Percentiles rank a stretch among this genome's conserved stretches.
These are phyloP conservation scores for Paraconiothyrium brasiliense DNA, from an alignment of 2,329 filamentous ascomycete genomes.

Conservation along the genomic window DNA sequence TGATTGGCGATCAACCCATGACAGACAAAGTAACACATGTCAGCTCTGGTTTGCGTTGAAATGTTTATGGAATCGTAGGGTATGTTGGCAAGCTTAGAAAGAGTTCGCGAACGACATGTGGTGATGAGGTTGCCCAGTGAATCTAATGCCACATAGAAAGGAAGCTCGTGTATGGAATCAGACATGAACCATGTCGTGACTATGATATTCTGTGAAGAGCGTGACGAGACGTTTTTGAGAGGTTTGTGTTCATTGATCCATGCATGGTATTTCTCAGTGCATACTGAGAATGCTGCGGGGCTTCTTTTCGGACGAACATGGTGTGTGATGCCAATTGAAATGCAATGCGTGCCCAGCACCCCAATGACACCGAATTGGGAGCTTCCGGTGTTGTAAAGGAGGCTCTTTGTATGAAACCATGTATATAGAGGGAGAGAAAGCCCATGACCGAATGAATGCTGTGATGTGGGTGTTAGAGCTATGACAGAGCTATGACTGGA, in stretches of 20 bases:
- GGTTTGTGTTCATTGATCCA: background rate
- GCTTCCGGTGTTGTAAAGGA: too few species aligned
- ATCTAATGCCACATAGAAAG: too few species aligned
- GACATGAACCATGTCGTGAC: background rate
- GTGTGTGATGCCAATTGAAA: too few species aligned
- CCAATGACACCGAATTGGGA: too few species aligned
- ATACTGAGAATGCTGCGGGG: background rate
- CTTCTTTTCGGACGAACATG: background rate
- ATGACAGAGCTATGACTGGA: background rate
- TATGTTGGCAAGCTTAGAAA: background rate
- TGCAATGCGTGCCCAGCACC: too few species aligned
- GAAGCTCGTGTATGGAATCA: too few species aligned
- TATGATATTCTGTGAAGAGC: background rate
- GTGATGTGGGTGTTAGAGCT: too few species aligned
- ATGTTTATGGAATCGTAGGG: background rate
- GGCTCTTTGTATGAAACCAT: too few species aligned
- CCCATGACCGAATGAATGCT: too few species aligned
- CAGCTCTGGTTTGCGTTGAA: background rate
- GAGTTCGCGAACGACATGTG: background rate
- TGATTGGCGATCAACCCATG: background rate
- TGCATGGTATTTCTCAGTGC: background rate
- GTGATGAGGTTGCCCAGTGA: too few species aligned
- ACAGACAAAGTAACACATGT: background rate
- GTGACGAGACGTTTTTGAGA: background rate
- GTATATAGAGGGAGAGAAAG: too few species aligned